Evolutionary conservation across 306 rosid genomes (phyloP).

Genomic region (Lablab purpureus): DNA sequence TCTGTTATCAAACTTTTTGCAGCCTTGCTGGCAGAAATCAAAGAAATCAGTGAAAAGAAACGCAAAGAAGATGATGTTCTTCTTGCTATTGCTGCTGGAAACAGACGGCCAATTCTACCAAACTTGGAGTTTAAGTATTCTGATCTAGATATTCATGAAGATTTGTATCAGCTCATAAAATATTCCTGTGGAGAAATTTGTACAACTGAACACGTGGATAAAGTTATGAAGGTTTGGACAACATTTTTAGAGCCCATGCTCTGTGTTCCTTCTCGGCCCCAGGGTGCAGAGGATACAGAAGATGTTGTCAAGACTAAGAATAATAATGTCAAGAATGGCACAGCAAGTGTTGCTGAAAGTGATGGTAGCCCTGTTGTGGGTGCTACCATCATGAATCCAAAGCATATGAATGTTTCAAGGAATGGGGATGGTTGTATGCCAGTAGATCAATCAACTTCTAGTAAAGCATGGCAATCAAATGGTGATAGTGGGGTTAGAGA

Average conservation of each 20-base stretch:
- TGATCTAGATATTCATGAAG: slow-evolving; percentile 92
- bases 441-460: slow-evolving; percentile 82
- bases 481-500: slow-evolving; percentile 73
- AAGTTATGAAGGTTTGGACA: slow-evolving; percentile 97
- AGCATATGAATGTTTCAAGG: slow-evolving; percentile 64
- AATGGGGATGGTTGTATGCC: slow-evolving; percentile 75
- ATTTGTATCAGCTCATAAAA: slow-evolving; percentile 89
- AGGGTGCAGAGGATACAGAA: slow-evolving; percentile 89
- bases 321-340: slow-evolving; percentile 58
- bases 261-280: slow-evolving; percentile 90
- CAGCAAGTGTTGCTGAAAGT: slow-evolving; percentile 66
- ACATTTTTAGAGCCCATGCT: slow-evolving; percentile 91
- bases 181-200: slow-evolving; percentile 98
- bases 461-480: slow-evolving; percentile 70
- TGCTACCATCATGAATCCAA: slow-evolving; percentile 59
- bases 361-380: slow-evolving; percentile 77
- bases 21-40: slow-evolving; percentile 94
- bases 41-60: slow-evolving; percentile 97
- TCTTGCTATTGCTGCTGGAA: slow-evolving; percentile 97
- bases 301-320: slow-evolving; percentile 77
- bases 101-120: slow-evolving; percentile 86
- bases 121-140: slow-evolving; percentile 88
- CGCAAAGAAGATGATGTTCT: slow-evolving; percentile 95
- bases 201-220: slow-evolving; percentile 89
- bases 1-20: slow-evolving; percentile 47